A percentile compares a stretch with the other conserved stretches of the same genome.
Conservation (phyloP, 805 yeast species). For the Maudiozyma pseudohumilis region DNA sequence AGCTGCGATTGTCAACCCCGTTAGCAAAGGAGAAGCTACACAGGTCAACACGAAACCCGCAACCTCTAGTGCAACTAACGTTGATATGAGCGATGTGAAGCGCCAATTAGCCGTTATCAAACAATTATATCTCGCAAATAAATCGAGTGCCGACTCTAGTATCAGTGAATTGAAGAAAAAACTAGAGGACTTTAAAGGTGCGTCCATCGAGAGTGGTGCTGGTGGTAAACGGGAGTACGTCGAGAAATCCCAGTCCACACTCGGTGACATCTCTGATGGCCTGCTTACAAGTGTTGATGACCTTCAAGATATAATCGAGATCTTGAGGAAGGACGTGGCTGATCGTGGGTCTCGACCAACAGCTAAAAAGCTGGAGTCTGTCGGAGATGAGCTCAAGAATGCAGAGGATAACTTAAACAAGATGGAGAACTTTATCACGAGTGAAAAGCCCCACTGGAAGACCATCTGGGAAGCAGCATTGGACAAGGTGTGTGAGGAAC, state of each 20-base stretch:
- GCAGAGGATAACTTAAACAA: conserved; percentile 45
- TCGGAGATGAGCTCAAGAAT: conserved; percentile 50
- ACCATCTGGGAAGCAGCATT: conserved; percentile 86
- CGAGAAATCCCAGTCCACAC: conserved; percentile 60
- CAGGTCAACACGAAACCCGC: no score
- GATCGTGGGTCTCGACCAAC: conserved; percentile 80
- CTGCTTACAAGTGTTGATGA: conserved; percentile 79
- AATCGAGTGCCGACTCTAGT: conserved; percentile 29
- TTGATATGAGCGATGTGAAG: conserved; percentile 34
- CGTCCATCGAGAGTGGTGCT: conserved; percentile 31
- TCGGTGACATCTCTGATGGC: conserved; percentile 68
- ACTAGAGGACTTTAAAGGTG: conserved; percentile 42
- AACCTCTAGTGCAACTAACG: background rate
- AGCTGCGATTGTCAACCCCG: background rate
- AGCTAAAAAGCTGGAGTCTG: conserved; percentile 56
- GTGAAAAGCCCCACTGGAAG: conserved; percentile 80
- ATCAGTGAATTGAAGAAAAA: conserved; percentile 37
- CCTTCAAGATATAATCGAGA: conserved; percentile 84
- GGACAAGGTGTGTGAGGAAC: conserved; percentile 86
- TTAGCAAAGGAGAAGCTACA: background rate
- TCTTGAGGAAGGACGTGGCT: conserved; percentile 82
- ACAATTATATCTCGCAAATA: background rate
- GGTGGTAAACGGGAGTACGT: conserved; percentile 45
- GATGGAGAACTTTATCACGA: conserved; percentile 50
- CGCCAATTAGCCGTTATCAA: conserved; percentile 38